Evolutionary conservation across 2,329 filamentous ascomycete species (phyloP).

Genomic region (Fusarium graminum): DNA sequence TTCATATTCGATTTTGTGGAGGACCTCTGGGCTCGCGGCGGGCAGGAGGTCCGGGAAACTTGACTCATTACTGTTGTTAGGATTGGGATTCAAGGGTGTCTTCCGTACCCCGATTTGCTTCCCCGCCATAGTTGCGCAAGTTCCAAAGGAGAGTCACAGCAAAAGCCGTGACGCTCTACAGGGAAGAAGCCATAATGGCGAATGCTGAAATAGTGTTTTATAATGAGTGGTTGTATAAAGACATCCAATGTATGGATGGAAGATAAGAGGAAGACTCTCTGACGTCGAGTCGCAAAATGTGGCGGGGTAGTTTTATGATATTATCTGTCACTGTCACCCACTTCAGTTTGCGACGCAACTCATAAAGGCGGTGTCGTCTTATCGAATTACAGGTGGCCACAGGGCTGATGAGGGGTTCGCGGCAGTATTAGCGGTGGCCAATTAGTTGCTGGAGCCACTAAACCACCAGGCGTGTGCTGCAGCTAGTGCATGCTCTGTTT

Average conservation of each 20-base stretch:
- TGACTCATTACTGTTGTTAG: slow-evolving; percentile 60
- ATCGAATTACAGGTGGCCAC: slow-evolving; percentile 45
- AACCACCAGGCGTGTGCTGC: slow-evolving; percentile 28
- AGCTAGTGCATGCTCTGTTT: slow-evolving; percentile 26
- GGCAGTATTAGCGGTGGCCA: slow-evolving; percentile 39
- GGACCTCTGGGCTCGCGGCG: slow-evolving; percentile 55
- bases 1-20: slow-evolving; percentile 74
- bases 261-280: slow-evolving; percentile 35
- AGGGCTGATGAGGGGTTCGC: slow-evolving; percentile 46
- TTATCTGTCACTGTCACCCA: slow-evolving; percentile 10
- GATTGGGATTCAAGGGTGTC: slow-evolving; percentile 58
- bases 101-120: slow-evolving; percentile 64
- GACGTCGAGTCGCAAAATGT: slow-evolving; percentile 42
- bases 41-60: slow-evolving; percentile 66
- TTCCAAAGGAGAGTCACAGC: slow-evolving; percentile 62
- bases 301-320: slow-evolving; percentile 46
- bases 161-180: slow-evolving; percentile 65
- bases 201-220: slow-evolving; percentile 25
- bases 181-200: slow-evolving; percentile 60
- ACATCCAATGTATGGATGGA: slow-evolving; percentile 41
- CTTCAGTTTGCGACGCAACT: slow-evolving; percentile 22
- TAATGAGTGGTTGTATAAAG: slow-evolving; percentile 29
- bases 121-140: slow-evolving; percentile 64
- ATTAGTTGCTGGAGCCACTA: slow-evolving; percentile 27
- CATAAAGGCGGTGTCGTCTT: slow-evolving; percentile 46